Percentiles rank a stretch among this genome's conserved stretches.
These are phyloP conservation scores for Leucosporidium yakuticum DNA, from an alignment of 768 basidiomycete species.

Conservation along the genomic window DNA sequence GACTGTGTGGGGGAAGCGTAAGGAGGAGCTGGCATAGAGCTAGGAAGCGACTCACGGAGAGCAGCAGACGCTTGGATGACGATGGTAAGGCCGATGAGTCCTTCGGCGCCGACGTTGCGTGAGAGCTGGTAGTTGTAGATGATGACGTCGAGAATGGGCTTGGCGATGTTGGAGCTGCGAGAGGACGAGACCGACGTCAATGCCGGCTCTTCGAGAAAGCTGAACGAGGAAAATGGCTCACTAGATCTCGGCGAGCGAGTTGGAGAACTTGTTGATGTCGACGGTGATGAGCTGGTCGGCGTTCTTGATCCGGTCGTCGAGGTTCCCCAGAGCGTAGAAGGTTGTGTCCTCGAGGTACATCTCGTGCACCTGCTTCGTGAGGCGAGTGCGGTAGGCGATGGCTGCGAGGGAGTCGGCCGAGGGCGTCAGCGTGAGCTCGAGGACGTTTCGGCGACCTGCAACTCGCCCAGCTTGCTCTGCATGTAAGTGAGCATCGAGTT, in stretches of 20 bases:
- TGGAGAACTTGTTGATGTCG: constrained; percentile 88
- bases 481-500: constrained; percentile 77
- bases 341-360: constrained; percentile 82
- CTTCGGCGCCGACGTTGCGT: constrained; percentile 89
- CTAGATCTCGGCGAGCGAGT: constrained; percentile 86
- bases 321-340: constrained; percentile 94
- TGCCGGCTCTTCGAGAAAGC: rapidly evolving
- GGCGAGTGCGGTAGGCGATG: constrained; percentile 75
- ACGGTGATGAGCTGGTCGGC: constrained; percentile 97
- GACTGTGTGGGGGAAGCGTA: not conserved
- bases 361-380: constrained; percentile 74
- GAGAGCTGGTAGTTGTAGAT: constrained; percentile 94
- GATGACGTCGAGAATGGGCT: constrained; percentile 85
- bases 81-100: constrained; percentile 52
- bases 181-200: not conserved
- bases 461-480: constrained; percentile 69
- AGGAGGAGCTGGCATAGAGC: not conserved
- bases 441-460: constrained; percentile 13
- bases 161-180: constrained; percentile 64
- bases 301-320: constrained; percentile 94
- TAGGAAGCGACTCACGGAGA: not conserved
- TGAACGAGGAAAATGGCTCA: constrained; percentile 25
- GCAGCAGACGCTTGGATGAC: constrained; percentile 2
- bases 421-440: not conserved
- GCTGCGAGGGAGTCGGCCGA: constrained; percentile 41